Percentiles rank a stretch among this genome's conserved stretches.
phyloP scores from a whole-genome alignment of 2,329 filamentous ascomycete species.

The Phaeoacremonium minimum region DNA sequence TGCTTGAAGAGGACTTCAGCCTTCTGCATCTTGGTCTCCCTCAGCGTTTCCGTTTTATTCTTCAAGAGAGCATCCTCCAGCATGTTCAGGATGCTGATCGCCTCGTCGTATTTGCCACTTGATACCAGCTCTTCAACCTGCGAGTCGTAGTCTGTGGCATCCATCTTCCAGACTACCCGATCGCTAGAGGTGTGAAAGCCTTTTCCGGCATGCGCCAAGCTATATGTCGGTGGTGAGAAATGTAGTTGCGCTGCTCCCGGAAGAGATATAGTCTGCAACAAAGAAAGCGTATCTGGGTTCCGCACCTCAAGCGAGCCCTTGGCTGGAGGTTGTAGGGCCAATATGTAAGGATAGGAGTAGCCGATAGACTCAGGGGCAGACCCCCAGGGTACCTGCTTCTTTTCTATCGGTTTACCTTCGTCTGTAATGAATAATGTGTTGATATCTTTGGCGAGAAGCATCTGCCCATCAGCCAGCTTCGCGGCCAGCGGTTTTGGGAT shows the following conservation, averaged over 20 bases:
- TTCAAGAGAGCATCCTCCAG: conserved; percentile 86
- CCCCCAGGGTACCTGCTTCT: conserved; percentile 88
- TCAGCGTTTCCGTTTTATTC: conserved; percentile 74
- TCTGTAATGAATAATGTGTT: conserved; percentile 90
- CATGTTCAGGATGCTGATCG: conserved; percentile 82
- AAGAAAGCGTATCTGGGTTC: conserved; percentile 86
- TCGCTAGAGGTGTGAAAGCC: conserved; percentile 93
- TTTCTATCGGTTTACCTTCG: conserved; percentile 75
- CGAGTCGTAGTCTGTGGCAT: conserved; percentile 81
- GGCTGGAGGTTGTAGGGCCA: conserved; percentile 76
- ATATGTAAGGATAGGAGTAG: conserved; percentile 93
- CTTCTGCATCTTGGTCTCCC: conserved; percentile 88
- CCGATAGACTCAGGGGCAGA: conserved; percentile 84
- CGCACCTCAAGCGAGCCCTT: conserved; percentile 86
- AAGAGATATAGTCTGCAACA: conserved; percentile 80
- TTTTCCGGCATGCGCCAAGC: conserved; percentile 92
- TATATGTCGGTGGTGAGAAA: conserved; percentile 88
- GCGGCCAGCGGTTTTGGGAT: conserved; percentile 87
- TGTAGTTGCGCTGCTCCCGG: conserved; percentile 81
- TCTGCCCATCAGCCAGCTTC: conserved; percentile 74
- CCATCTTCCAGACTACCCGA: conserved; percentile 93
- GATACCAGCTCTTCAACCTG: conserved; percentile 81
- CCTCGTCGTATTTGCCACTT: conserved; percentile 76
- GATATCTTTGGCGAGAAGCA: conserved; percentile 95
- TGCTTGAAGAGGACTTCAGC: conserved; percentile 79